Conservation (phyloP, 345 rosid genomes). For the Lepidium aucheri region DNA sequence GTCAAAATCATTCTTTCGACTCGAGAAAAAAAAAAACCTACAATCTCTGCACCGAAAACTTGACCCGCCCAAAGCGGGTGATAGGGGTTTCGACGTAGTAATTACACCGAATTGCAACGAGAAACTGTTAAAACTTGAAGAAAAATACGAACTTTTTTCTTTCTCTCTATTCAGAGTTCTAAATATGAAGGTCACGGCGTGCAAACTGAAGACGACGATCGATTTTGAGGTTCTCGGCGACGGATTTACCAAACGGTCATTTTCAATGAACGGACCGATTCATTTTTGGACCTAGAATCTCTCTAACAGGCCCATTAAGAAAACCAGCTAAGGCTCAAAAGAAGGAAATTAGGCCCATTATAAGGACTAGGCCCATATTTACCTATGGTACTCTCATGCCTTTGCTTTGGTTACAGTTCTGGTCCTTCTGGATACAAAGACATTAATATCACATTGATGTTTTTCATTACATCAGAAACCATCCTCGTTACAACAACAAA, state of each 20-base stretch:
- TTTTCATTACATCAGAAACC: too few relatives aligned
- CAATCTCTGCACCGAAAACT: not conserved
- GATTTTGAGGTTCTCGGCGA: not conserved
- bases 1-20: not conserved
- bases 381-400: not conserved
- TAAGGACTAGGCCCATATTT: not conserved
- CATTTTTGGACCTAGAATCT: not conserved
- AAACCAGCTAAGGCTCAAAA: not conserved
- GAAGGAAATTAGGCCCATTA: not conserved
- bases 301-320: not conserved
- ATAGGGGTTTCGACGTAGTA: not conserved
- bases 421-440: too few relatives aligned
- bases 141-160: not conserved
- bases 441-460: too few relatives aligned
- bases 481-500: too few relatives aligned
- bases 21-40: slow-evolving; percentile 3
- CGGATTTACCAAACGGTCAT: not conserved
- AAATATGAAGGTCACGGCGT: not conserved
- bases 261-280: not conserved
- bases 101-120: not conserved
- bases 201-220: not conserved
- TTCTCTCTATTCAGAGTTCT: not conserved
- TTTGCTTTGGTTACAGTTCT: too few relatives aligned
- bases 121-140: not conserved
- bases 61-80: slow-evolving; percentile 2